These are phyloP conservation scores for Lachnellula hyalina DNA, from an alignment of 2,329 filamentous ascomycete species.

Conservation along the genomic window DNA sequence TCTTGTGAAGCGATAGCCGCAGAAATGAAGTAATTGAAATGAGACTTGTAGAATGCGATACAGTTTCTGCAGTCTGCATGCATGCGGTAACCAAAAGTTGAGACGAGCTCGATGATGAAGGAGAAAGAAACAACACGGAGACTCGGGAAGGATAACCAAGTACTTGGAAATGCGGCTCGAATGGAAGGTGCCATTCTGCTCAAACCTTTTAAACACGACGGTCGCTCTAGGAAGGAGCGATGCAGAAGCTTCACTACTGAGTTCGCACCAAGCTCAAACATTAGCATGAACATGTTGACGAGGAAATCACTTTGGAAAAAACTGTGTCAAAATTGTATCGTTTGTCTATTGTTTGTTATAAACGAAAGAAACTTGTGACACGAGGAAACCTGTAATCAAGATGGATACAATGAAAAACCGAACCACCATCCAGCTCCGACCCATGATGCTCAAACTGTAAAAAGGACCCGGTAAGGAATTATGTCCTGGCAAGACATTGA, in stretches of 20 bases:
- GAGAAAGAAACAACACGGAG: constrained; percentile 34
- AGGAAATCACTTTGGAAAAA: not conserved
- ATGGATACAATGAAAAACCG: constrained; percentile 24
- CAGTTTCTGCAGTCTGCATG: constrained; percentile 17
- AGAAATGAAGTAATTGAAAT: constrained; percentile 23
- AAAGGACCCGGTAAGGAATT: constrained; percentile 13
- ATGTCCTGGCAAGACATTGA: constrained; percentile 16
- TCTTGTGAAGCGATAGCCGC: constrained; percentile 18
- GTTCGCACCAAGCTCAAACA: not conserved
- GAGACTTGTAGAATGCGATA: constrained; percentile 28
- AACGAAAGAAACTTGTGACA: constrained; percentile 12
- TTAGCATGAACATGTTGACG: not conserved
- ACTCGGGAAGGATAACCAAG: constrained; percentile 14
- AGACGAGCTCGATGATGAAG: constrained; percentile 13
- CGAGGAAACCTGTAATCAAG: constrained; percentile 30
- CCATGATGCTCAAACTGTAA: constrained; percentile 27
- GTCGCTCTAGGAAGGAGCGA: constrained; percentile 4
- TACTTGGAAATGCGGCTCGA: not conserved
- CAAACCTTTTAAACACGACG: not conserved
- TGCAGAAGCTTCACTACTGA: constrained; percentile 7
- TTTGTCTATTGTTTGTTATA: constrained; percentile 21
- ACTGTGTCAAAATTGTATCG: constrained; percentile 11
- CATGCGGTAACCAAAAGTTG: constrained; percentile 30
- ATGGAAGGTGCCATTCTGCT: not conserved
- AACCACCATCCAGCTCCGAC: constrained; percentile 26